Base-by-base conservation (phyloP, 2,329 filamentous ascomycete genomes). In the Neopestalotiopsis sp. region DNA sequence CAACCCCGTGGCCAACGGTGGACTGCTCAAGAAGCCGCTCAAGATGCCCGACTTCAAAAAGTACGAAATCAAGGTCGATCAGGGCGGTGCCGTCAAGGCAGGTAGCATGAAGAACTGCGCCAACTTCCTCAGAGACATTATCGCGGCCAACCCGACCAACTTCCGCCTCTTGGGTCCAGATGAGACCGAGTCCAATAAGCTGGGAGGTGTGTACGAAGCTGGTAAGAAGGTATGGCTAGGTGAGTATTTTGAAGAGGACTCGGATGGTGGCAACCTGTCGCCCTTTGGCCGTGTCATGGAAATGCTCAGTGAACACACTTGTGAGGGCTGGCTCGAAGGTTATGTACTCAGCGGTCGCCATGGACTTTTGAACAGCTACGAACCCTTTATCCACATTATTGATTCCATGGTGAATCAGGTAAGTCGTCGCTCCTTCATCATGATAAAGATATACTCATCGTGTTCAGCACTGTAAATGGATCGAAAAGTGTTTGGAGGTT, bases 371-470 rank as follows among this genome's bases (percentile, higher is more conserved):
- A 94, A 94, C 85, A 92, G 90, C 77, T 95, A 95, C 81, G 92
- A 95, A 79, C 91, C 92, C 0, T 95, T 95, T 77, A 92, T 94
- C 69, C 92, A 94, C 76, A 89, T 95, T 74, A 94, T 95, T 74
- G 92, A 94, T 79, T 93, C 91, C 1, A 95, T 95, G 92, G 92
- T 95, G 70, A 94, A 94, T 78, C 92, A 94, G 78, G 83, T 85
- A 79, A 66, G 80, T n/a, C n/a, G n/a, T n/a, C n/a, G n/a, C n/a
- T n/a, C n/a, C n/a, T n/a, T n/a, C n/a, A n/a, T n/a, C n/a, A n/a
- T n/a, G n/a, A n/a, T n/a, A n/a, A n/a, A n/a, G 24, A 28, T 28
- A 59, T 56, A 73, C 76, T 69, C 76, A 70, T 62, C 2, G 1
- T 4, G 32, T 3, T 20, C 64, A 87, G 82, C 92, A 95, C 81